Percentiles rank a stretch among this genome's conserved stretches.
phyloP scores from a whole-genome alignment of 1,139 yeast genomes.

The Suhomyces choctaworum region DNA sequence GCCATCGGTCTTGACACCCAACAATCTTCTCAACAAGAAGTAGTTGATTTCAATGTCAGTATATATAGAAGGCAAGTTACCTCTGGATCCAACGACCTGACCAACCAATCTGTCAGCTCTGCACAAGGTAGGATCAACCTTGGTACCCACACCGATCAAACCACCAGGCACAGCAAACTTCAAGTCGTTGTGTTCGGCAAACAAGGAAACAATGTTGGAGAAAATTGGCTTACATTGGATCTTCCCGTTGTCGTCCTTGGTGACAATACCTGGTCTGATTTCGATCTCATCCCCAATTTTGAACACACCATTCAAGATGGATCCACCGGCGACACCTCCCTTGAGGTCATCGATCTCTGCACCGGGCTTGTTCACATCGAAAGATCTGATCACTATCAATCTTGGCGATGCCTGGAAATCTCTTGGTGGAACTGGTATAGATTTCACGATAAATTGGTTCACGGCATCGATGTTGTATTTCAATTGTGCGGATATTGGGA shows the following conservation, averaged over 20 bases:
- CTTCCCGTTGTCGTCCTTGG: slow-evolving; percentile 89
- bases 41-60: slow-evolving; percentile 97
- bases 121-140: slow-evolving; percentile 97
- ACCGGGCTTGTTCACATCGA: slow-evolving; percentile 99
- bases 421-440: slow-evolving; percentile 94
- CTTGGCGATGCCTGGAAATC: slow-evolving; percentile 93
- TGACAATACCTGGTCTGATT: slow-evolving; percentile 97
- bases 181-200: slow-evolving; percentile 96
- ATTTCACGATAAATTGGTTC: slow-evolving; percentile 91
- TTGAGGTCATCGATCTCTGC: slow-evolving; percentile 94
- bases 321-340: slow-evolving; percentile 99
- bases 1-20: slow-evolving; percentile 98
- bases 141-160: slow-evolving; percentile 98
- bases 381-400: slow-evolving; percentile 95
- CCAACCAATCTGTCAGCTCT: slow-evolving; percentile 99
- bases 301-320: slow-evolving; percentile 95
- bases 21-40: slow-evolving; percentile 91
- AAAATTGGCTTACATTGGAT: slow-evolving; percentile 95
- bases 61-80: slow-evolving; percentile 92
- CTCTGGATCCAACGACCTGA: slow-evolving; percentile 97
- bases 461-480: slow-evolving; percentile 98
- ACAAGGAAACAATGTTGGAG: slow-evolving; percentile 88
- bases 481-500: slow-evolving; percentile 98
- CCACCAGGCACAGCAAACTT: slow-evolving; percentile 99
- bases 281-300: slow-evolving; percentile 97